Evolutionary conservation across 176 grass and related monocot genomes (phyloP), one percentile per base, ranked within the genome.

Genomic region (Lolium rigidum): DNA sequence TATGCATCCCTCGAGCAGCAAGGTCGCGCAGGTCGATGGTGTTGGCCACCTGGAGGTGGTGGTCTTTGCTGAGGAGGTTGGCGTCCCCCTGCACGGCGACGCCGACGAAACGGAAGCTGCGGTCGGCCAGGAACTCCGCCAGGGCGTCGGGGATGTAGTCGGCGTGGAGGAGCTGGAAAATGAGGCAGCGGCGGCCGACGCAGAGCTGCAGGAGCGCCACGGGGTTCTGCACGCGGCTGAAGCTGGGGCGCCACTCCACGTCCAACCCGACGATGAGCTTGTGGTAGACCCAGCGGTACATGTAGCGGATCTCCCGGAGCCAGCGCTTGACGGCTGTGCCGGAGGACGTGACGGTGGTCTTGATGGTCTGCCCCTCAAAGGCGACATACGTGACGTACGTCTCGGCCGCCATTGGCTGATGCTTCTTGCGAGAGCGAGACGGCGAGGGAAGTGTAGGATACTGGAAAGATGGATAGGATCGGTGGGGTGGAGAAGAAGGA

Each of bases 301-400:
- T 35, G 31, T 35, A 35, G 31, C 31, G 31, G 31, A 35, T 35
- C 31, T 35, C 31, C 31, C 31, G 31, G 31, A 35, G 31, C 31
- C 31, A 35, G 31, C 31, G 31, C 31, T 35, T 35, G 31, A 35
- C 31, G 31, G 50, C 59, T 0, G 28, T 70, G 39, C 60, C 83
- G 77, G 88, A 89, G 50, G 88, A 58, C 49, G 77, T 85, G 50
- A 89, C 60, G 39, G 88, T 89, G 26, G 83, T n/a, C 24, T 9
- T 59, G 78, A 89, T 89, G 76, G 1, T 7, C 21, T 63, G 7
- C 3, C 3, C 7, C 31, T 21, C 48, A 68, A 89, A 80, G 13
- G 0, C 6, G 22, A 89, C 77, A 5, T 46, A n/a, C 22, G 5
- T 26, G 22, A 63, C 12, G 24, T 35, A 35, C 31, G 31, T 35